phyloP scores from a whole-genome alignment of 768 basidiomycete genomes.

The Rossbeevera mucosa region DNA sequence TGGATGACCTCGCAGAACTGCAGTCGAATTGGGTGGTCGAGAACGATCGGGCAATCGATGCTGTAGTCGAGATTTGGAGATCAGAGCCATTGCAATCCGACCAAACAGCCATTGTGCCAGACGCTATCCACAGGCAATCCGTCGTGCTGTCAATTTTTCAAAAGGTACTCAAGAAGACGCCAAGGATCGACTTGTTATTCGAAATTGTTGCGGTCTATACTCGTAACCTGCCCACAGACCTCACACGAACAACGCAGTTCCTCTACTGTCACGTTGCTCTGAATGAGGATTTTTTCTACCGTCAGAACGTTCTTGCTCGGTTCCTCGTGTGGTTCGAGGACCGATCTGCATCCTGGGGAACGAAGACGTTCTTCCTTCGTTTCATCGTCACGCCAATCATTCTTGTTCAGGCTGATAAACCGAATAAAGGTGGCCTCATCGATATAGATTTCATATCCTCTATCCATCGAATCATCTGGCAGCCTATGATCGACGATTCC shows the following conservation, averaged over 20 bases:
- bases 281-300: conserved; percentile 61
- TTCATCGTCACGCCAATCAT: conserved; percentile 85
- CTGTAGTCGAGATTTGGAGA: conserved; percentile 71
- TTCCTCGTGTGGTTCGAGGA: conserved; percentile 86
- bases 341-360: conserved; percentile 54
- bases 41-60: conserved; percentile 62
- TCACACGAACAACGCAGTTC: conserved; percentile 74
- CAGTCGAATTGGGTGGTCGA: conserved; percentile 70
- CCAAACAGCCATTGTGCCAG: conserved; percentile 41
- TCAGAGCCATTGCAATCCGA: conserved; percentile 43
- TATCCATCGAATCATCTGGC: conserved; percentile 77
- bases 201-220: conserved; percentile 81
- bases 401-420: conserved; percentile 64
- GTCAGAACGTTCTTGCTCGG: conserved; percentile 77
- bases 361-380: conserved; percentile 78
- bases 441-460: conserved; percentile 66
- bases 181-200: conserved; percentile 84
- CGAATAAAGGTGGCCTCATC: conserved; percentile 56
- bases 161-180: conserved; percentile 59
- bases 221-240: conserved; percentile 75
- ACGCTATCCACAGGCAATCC: conserved; percentile 55
- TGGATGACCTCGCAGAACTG: conserved; percentile 68
- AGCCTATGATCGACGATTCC: conserved; percentile 57
- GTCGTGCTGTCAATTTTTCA: conserved; percentile 76
- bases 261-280: conserved; percentile 82